phyloP scores from a whole-genome alignment of 2,329 filamentous ascomycete genomes.

The Ophiocordyceps camponoti-floridani region DNA sequence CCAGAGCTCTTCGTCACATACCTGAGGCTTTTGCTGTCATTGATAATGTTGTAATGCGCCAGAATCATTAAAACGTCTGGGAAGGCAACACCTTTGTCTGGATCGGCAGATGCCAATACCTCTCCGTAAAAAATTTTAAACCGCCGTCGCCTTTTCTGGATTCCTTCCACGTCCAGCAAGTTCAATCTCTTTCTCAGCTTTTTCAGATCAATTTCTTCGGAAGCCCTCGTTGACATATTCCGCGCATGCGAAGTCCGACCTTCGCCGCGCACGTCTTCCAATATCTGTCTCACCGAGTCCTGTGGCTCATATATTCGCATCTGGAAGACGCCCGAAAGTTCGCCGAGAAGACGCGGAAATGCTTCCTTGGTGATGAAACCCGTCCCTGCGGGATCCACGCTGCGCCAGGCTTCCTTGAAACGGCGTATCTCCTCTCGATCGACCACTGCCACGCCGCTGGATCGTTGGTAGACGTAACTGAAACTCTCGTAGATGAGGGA shows the following conservation, averaged over 20 bases:
- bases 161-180: slow-evolving; percentile 55
- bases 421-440: slow-evolving; percentile 86
- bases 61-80: slow-evolving; percentile 86
- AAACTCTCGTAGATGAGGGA: slow-evolving; percentile 99
- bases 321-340: slow-evolving; percentile 87
- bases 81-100: slow-evolving; percentile 78
- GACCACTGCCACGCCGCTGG: slow-evolving; percentile 77
- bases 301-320: slow-evolving; percentile 93
- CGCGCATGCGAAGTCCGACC: slow-evolving; percentile 23
- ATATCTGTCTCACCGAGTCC: slow-evolving; percentile 68
- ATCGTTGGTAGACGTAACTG: slow-evolving; percentile 95
- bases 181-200: slow-evolving; percentile 58
- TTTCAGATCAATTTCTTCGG: slow-evolving; percentile 50
- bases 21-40: slow-evolving; percentile 86
- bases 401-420: slow-evolving; percentile 97
- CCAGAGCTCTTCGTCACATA: slow-evolving; percentile 17
- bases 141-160: slow-evolving; percentile 55
- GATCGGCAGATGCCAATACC: slow-evolving; percentile 82
- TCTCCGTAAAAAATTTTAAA: slow-evolving; percentile 97
- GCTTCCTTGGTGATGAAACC: slow-evolving; percentile 82
- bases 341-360: slow-evolving; percentile 75
- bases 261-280: slow-evolving; percentile 64
- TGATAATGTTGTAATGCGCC: slow-evolving; percentile 97
- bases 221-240: slow-evolving; percentile 35
- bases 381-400: slow-evolving; percentile 77